Percentiles rank a stretch among this genome's conserved stretches.
Conservation (phyloP, 2,329 filamentous ascomycete genomes). For the Phialophora expanda region DNA sequence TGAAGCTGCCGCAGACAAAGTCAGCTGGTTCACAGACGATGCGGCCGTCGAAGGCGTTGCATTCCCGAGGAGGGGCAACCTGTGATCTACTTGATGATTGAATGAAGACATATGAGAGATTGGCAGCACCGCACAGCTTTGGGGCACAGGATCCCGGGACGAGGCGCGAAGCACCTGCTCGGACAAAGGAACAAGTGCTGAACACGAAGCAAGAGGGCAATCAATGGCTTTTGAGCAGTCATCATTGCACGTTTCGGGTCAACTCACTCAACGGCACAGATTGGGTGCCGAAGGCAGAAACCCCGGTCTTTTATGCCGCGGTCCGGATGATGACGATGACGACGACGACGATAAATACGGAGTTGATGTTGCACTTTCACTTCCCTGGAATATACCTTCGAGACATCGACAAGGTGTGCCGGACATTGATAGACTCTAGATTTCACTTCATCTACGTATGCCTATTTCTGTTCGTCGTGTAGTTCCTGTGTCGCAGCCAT, state of each 20-base stretch:
- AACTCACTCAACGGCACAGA: not conserved
- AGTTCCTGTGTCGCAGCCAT: not conserved
- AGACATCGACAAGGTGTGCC: not conserved
- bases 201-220: not conserved
- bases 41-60: slow-evolving; percentile 82
- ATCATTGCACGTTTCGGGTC: not conserved
- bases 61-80: slow-evolving; percentile 75
- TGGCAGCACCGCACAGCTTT: not conserved
- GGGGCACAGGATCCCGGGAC: not conserved
- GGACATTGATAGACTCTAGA: not conserved
- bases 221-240: slow-evolving; percentile 32
- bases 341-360: not conserved
- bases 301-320: not conserved
- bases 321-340: not conserved
- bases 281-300: not conserved
- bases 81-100: slow-evolving; percentile 47
- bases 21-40: slow-evolving; percentile 93
- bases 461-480: not conserved
- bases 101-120: not conserved
- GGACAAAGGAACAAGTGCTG: not conserved
- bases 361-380: not conserved
- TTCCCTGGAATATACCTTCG: not conserved
- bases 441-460: not conserved
- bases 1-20: slow-evolving; percentile 78
- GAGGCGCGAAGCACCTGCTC: not conserved